Evolutionary conservation across 371 early-diverging fungal species (phyloP), one percentile per base, ranked within the genome.

Genomic region (Haplosporangium sp.): DNA sequence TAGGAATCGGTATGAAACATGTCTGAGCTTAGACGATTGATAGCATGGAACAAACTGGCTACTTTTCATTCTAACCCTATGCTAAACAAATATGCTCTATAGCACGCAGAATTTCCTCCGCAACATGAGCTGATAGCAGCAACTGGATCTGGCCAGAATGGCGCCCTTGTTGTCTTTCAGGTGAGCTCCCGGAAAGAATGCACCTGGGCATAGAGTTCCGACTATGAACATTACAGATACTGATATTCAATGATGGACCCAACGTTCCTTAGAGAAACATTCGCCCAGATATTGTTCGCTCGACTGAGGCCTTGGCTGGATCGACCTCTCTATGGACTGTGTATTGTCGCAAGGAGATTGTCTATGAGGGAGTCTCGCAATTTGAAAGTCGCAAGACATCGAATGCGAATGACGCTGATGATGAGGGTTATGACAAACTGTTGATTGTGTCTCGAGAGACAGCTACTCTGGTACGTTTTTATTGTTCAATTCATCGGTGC

Each of bases 91-190:
- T 29, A 29, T 29, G 29, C 29, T 29, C 29, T 29, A 29, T 29
- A 37, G 16, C 21, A 38, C 13, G 37, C 50, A 50, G 50, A 50
- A 20, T 50, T 50, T 18, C n/a, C 50, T 51, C 79, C 86, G n/a
- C 86, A 90, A 38, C 77, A 95, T 20, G 96, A 96, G 64, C 73
- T 97, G 6, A 95, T 95, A 2, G 90, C 89, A 10, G 94, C 95
- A 50, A 86, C 92, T 13, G 97, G 96, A 6, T 85, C 93, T 58
- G 94, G 89, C 18, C 85, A 86, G 46, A 85, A 88, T 60, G 96
- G 96, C 0, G 82, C 92, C 1, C 80, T 97, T 9, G 91, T 89
- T 42, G 89, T 96, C n/a, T 88, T 96, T 55, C 93, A 90, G 73
- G 84, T 84, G 81, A 60, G 62, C 10, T 6, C 10, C n/a, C 5